These are phyloP conservation scores for Borovskyia barvae DNA, from an alignment of 208 protist species.

Conservation along the genomic window DNA sequence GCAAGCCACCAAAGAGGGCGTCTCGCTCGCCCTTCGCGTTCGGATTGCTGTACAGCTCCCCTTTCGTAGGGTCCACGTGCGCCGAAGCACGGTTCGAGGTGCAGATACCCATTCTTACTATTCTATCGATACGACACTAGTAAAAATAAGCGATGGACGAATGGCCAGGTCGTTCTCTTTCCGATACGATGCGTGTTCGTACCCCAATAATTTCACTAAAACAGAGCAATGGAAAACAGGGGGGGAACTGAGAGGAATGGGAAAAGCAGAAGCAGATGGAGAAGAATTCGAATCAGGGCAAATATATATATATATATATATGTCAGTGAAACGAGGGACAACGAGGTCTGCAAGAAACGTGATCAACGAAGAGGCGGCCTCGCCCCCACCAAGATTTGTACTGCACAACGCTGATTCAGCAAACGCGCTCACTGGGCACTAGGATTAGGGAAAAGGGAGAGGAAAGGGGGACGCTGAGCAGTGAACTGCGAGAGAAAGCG, in stretches of 20 bases:
- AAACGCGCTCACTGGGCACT: too few relatives aligned
- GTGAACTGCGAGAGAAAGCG: too few relatives aligned
- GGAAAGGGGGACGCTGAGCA: too few relatives aligned
- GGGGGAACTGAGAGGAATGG: slow-evolving; percentile 6
- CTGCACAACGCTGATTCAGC: too few relatives aligned
- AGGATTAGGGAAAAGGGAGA: too few relatives aligned
- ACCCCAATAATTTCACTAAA: neutral
- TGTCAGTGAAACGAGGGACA: too few relatives aligned
- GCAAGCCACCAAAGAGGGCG: slow-evolving; percentile 71
- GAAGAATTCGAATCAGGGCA: too few relatives aligned
- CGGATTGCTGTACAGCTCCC: slow-evolving; percentile 24
- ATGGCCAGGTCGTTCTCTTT: neutral
- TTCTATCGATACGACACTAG: neutral
- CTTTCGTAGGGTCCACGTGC: slow-evolving; percentile 24
- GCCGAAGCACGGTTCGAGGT: slow-evolving; percentile 4
- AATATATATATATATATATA: too few relatives aligned
- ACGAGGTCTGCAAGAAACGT: too few relatives aligned
- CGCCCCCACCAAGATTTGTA: too few relatives aligned
- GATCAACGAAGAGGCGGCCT: too few relatives aligned
- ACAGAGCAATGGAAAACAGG: slow-evolving; percentile 19
- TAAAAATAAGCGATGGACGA: slow-evolving; percentile 4
- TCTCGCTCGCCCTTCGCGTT: slow-evolving; percentile 26
- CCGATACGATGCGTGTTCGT: neutral
- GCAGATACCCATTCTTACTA: slow-evolving; percentile 23
- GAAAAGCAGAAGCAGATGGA: slow-evolving; percentile 2